Conservation (phyloP, 1,284 basidiomycete genomes). For the Heterobasidion parviporum region DNA sequence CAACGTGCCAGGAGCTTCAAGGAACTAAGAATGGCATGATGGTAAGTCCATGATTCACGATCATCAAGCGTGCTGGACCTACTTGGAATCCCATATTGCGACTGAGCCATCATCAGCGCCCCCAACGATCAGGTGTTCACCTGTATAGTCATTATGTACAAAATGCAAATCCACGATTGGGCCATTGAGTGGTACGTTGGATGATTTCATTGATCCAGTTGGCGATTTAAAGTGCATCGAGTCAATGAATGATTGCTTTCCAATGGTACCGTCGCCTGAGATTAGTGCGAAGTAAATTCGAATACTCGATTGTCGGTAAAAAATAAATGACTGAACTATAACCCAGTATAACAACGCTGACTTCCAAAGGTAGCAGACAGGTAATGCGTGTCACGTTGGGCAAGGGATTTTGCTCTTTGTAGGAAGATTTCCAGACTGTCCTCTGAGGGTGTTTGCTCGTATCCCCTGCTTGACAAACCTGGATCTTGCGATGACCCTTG, state of each 20-base stretch:
- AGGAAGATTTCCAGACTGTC: conserved; percentile 20
- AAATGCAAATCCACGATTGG: conserved; percentile 42
- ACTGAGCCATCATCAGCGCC: conserved; percentile 72
- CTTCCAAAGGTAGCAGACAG: conserved; percentile 47
- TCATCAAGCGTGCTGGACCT: conserved; percentile 12
- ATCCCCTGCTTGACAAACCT: conserved; percentile 2
- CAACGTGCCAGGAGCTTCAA: conserved; percentile 60
- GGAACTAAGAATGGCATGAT: conserved; percentile 30
- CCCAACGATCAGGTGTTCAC: conserved; percentile 54
- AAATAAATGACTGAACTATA: conserved; percentile 38
- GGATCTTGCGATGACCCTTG: conserved; percentile 16
- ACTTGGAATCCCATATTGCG: conserved; percentile 63
- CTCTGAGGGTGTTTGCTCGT: conserved; percentile 2
- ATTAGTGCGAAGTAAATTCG: background rate
- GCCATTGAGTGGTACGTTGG: conserved; percentile 38
- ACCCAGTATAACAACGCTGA: conserved; percentile 49
- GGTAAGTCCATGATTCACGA: background rate
- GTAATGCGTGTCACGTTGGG: conserved; percentile 24
- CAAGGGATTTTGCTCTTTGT: conserved; percentile 3
- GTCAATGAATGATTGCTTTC: conserved; percentile 31
- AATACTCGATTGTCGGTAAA: background rate
- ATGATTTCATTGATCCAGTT: conserved; percentile 25
- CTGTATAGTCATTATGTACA: conserved; percentile 45
- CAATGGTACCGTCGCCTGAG: conserved; percentile 52
- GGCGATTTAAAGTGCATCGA: conserved; percentile 18